phyloP scores from a whole-genome alignment of 1,284 basidiomycete genomes.

The Mycosarcoma mackinlayi region DNA sequence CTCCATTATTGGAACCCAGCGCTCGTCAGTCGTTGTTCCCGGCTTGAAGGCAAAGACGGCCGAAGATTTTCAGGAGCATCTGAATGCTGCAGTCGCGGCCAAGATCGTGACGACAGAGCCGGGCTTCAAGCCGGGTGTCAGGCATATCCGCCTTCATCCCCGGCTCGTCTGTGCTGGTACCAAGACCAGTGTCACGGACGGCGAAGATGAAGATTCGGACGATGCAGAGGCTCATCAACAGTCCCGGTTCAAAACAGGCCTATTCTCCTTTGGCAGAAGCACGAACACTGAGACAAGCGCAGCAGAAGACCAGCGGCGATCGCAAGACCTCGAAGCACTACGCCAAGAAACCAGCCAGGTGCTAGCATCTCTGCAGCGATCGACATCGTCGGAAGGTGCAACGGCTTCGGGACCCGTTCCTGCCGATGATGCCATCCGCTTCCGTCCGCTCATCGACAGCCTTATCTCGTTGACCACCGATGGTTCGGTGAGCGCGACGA shows the following conservation, averaged over 20 bases:
- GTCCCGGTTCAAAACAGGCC: slow-evolving; percentile 4
- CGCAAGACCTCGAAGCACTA: slow-evolving; percentile 15
- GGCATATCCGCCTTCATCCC: slow-evolving; percentile 43
- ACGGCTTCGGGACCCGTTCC: slow-evolving; percentile 31
- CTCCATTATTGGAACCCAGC: slow-evolving; percentile 24
- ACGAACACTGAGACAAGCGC: neutral
- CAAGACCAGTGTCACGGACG: slow-evolving; percentile 22
- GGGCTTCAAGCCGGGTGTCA: slow-evolving; percentile 39
- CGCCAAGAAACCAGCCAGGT: slow-evolving; percentile 31
- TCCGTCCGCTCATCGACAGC: slow-evolving; percentile 42
- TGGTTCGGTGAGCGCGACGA: slow-evolving; percentile 2
- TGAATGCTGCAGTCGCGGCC: slow-evolving; percentile 38
- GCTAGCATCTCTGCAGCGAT: slow-evolving; percentile 30
- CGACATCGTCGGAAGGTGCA: slow-evolving; percentile 16
- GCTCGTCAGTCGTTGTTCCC: slow-evolving; percentile 16
- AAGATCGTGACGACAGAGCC: slow-evolving; percentile 51
- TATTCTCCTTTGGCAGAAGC: slow-evolving; percentile 11
- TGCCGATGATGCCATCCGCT: slow-evolving; percentile 28
- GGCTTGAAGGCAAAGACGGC: slow-evolving; percentile 20
- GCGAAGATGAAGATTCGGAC: slow-evolving; percentile 21
- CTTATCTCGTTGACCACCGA: slow-evolving; percentile 10
- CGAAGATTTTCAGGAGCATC: slow-evolving; percentile 38
- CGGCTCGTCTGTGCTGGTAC: slow-evolving; percentile 17
- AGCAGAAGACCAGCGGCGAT: neutral
- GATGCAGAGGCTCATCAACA: slow-evolving; percentile 2